Evolutionary conservation across 768 basidiomycete genomes (phyloP).

Genomic region (Boletus fagicola): DNA sequence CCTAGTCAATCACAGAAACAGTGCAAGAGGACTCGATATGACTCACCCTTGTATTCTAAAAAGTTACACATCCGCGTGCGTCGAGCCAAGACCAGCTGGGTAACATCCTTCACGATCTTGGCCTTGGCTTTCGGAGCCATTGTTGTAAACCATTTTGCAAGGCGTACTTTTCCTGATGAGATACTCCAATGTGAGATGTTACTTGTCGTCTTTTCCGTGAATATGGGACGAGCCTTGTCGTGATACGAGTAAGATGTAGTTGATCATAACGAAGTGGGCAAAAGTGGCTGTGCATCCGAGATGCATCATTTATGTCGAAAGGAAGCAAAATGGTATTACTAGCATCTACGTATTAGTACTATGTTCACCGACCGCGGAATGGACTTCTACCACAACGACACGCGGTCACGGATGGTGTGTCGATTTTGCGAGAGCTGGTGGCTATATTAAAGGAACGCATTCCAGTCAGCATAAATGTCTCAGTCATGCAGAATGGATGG

Average conservation of each 20-base stretch:
- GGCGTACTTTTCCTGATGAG: constrained; percentile 78
- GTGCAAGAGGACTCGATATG: neutral
- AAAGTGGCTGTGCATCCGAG: constrained; percentile 27
- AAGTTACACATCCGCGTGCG: constrained; percentile 94
- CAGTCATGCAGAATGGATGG: neutral
- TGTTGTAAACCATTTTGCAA: constrained; percentile 95
- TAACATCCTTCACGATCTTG: constrained; percentile 95
- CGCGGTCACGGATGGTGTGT: neutral
- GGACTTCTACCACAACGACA: neutral
- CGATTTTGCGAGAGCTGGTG: neutral
- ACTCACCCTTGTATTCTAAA: constrained; percentile 90
- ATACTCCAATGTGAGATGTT: constrained; percentile 11
- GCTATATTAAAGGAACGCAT: neutral
- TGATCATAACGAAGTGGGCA: constrained; percentile 56
- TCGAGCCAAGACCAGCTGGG: constrained; percentile 85
- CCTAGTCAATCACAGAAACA: constrained; percentile 30
- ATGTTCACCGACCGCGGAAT: neutral
- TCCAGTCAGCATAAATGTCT: constrained; percentile 12
- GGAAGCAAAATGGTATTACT: neutral
- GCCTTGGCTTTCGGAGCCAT: constrained; percentile 75
- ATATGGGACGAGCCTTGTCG: constrained; percentile 66
- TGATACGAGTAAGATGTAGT: constrained; percentile 91
- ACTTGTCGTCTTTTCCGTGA: neutral
- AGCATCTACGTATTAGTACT: neutral
- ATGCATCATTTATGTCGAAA: no score